Conservation (phyloP, 2,329 filamentous ascomycete genomes). For the Phialophora verrucosa region DNA sequence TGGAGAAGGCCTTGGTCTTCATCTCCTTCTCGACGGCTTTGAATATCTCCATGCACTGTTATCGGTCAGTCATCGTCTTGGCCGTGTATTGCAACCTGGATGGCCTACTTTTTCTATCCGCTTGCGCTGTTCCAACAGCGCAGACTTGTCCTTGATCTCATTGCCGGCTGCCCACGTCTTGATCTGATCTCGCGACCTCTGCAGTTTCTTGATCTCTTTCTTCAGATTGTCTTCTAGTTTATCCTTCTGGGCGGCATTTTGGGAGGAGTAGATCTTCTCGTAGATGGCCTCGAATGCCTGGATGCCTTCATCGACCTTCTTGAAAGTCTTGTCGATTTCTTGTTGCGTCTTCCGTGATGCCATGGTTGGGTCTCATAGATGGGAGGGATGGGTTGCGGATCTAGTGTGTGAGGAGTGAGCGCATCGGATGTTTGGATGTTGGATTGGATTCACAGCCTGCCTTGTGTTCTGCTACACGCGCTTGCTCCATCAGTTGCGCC, state of each 20-base stretch:
- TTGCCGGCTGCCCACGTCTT: conserved; percentile 99
- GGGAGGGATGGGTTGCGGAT: conserved; percentile 7
- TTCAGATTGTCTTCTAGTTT: conserved; percentile 98
- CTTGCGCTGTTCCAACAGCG: conserved; percentile 89
- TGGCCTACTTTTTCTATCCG: conserved; percentile 86
- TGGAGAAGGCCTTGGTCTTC: conserved; percentile 99
- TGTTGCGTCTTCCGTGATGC: conserved; percentile 94
- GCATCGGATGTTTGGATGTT: conserved; percentile 12
- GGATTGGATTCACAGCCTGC: not conserved
- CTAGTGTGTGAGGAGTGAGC: conserved; percentile 6
- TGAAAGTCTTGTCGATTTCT: conserved; percentile 99
- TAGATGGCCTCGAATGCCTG: conserved; percentile 92
- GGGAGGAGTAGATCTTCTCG: conserved; percentile 94
- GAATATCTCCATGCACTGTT: conserved; percentile 87
- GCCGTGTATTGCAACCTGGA: not conserved
- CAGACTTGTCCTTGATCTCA: conserved; percentile 99
- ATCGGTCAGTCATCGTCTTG: conserved; percentile 17
- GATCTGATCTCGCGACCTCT: conserved; percentile 96
- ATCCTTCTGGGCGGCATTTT: conserved; percentile 93
- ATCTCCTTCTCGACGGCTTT: conserved; percentile 99
- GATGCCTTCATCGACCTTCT: conserved; percentile 94
- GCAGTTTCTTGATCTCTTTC: conserved; percentile 99
- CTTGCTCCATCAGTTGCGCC: conserved; percentile 3
- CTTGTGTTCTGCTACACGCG: not conserved
- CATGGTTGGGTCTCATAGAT: conserved; percentile 63